These are phyloP conservation scores for Ormosia semicastrata DNA, from an alignment of 306 rosid genomes.

Conservation along the genomic window DNA sequence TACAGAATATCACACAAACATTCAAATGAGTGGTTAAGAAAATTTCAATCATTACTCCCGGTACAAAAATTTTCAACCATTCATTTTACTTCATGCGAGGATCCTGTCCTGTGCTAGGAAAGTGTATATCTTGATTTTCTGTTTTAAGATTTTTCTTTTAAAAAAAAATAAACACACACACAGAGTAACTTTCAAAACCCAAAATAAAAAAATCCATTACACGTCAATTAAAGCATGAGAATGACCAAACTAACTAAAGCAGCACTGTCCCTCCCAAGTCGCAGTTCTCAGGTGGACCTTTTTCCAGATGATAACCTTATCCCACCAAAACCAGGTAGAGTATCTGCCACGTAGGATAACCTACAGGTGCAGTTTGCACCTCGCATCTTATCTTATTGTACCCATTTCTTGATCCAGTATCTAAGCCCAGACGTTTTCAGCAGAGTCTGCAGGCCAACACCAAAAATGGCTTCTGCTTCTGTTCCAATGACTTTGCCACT, in stretches of 20 bases:
- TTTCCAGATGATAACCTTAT: conserved; percentile 22
- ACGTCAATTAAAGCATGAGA: background rate
- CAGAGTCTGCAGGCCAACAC: background rate
- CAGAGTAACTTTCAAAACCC: background rate
- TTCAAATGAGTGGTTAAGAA: too few relatives aligned
- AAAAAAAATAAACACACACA: background rate
- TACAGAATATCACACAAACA: too few relatives aligned
- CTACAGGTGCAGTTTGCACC: background rate
- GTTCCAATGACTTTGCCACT: conserved; percentile 34
- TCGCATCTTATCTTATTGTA: background rate
- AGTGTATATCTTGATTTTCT: too few relatives aligned
- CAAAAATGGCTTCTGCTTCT: conserved; percentile 35
- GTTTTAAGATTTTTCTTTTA: too few relatives aligned
- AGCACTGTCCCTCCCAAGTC: background rate
- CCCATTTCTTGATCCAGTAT: background rate
- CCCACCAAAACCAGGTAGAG: conserved; percentile 7
- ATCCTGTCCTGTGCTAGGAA: too few relatives aligned
- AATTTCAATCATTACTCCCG: too few relatives aligned
- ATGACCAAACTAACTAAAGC: too few relatives aligned
- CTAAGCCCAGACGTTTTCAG: background rate
- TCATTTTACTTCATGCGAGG: too few relatives aligned
- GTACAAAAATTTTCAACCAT: too few relatives aligned
- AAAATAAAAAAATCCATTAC: background rate
- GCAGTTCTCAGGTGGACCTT: background rate
- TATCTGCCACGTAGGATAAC: conserved; percentile 30